A percentile compares a stretch with the other conserved stretches of the same genome.
Conservation (phyloP, 176 grass and related monocot species). For the Coix lacrymajobi region DNA sequence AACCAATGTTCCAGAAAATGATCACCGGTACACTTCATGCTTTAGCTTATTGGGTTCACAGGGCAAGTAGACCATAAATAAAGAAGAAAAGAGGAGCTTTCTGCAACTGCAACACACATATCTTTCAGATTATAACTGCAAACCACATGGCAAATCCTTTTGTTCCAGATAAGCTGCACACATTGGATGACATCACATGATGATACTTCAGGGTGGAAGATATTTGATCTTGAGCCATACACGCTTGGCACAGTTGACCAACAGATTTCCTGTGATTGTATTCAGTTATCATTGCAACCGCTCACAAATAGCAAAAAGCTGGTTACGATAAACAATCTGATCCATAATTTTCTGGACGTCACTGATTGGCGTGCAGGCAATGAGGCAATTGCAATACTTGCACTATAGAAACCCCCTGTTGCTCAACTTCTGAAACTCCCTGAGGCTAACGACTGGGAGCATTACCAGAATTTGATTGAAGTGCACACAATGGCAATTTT, state of each 20-base stretch:
- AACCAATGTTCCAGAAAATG: background rate
- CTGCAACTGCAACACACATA: conserved; percentile 10
- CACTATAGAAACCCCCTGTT: background rate
- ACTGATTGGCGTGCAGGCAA: background rate
- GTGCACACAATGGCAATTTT: background rate
- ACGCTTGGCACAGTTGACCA: conserved; percentile 19
- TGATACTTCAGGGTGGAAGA: background rate
- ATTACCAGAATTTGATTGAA: background rate
- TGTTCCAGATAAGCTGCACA: background rate
- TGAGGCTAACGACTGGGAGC: background rate
- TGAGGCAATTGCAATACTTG: conserved; percentile 10
- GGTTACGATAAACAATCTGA: background rate
- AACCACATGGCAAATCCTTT: conserved; percentile 1
- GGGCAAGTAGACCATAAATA: conserved; percentile 5
- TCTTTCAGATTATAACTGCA: conserved; percentile 1
- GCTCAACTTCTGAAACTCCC: background rate
- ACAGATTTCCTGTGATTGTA: background rate
- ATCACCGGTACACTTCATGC: no score
- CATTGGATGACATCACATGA: no score
- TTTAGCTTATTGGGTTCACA: background rate
- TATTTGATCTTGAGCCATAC: background rate
- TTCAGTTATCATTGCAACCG: background rate
- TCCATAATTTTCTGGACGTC: background rate
- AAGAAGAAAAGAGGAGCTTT: conserved; percentile 16
- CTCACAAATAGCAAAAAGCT: background rate